Evolutionary conservation across 495 filamentous ascomycete genomes (phyloP).

Genomic region (Haplographium delicatum): DNA sequence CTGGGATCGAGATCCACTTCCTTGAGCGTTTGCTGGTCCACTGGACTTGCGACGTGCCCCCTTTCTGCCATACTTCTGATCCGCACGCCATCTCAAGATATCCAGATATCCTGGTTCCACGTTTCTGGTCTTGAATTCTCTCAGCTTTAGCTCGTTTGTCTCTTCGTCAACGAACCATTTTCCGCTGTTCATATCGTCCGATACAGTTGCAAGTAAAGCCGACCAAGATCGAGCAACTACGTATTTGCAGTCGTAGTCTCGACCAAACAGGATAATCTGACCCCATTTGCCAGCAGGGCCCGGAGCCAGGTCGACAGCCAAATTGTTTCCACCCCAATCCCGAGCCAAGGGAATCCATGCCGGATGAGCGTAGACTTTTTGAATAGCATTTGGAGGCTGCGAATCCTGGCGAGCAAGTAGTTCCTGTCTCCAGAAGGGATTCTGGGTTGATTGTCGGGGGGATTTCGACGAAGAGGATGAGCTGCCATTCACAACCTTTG

Average conservation of each 20-base stretch:
- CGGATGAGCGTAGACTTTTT: conserved; percentile 90
- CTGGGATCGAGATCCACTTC: conserved; percentile 27
- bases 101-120: conserved; percentile 95
- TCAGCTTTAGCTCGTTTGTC: conserved; percentile 80
- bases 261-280: conserved; percentile 92
- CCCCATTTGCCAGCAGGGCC: conserved; percentile 90
- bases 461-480: conserved; percentile 47
- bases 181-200: conserved; percentile 82
- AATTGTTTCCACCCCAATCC: conserved; percentile 97
- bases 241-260: conserved; percentile 98
- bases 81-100: conserved; percentile 87
- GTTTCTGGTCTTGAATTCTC: conserved; percentile 79
- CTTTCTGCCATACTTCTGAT: conserved; percentile 85
- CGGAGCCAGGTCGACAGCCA: conserved; percentile 90
- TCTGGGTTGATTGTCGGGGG: conserved; percentile 42
- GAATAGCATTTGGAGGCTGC: conserved; percentile 78
- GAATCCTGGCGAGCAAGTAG: conserved; percentile 81
- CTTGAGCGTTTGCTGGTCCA: conserved; percentile 26
- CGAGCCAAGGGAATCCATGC: conserved; percentile 94
- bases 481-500: conserved; percentile 64
- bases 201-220: conserved; percentile 75
- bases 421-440: conserved; percentile 73
- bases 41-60: conserved; percentile 27
- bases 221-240: conserved; percentile 93
- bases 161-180: conserved; percentile 91